Percentiles rank a stretch among this genome's conserved stretches.
These are phyloP conservation scores for Setaria italica DNA, from an alignment of 202 grass and related monocot species.

Conservation along the genomic window DNA sequence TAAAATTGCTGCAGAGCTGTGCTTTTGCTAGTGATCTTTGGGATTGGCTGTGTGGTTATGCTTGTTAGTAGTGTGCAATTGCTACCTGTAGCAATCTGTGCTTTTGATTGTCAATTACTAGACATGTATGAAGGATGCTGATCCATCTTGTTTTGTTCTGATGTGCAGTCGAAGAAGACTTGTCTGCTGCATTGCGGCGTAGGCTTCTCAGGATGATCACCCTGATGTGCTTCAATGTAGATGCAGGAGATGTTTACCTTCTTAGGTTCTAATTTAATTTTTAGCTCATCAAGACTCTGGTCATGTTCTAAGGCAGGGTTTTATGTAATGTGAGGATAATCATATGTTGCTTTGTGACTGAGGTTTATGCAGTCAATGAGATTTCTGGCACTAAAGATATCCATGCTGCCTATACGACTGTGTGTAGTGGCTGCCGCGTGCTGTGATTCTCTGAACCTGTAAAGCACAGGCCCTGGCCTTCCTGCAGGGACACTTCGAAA, in stretches of 20 bases:
- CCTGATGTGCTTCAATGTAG: neutral
- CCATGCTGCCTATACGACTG: neutral
- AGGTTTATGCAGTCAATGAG: neutral
- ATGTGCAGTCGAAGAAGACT: slow-evolving; percentile 73
- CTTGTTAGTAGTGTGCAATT: no score
- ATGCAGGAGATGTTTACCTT: neutral
- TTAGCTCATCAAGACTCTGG: neutral
- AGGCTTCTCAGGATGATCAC: neutral
- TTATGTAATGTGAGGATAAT: slow-evolving; percentile 42
- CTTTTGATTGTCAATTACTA: no score
- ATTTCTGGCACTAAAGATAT: neutral
- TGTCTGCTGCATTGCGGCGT: neutral
- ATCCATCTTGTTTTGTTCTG: neutral
- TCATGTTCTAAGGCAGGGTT: slow-evolving; percentile 1
- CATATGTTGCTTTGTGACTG: slow-evolving; percentile 22
- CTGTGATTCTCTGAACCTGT: no score
- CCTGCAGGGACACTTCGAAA: no score
- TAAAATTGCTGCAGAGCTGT: no score
- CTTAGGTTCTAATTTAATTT: neutral
- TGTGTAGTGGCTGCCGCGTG: no score
- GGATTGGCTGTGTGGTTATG: no score
- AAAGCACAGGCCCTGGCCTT: no score
- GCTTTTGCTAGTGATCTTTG: no score
- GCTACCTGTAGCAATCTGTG: no score
- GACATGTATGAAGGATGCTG: neutral